phyloP scores from a whole-genome alignment of 352 stramenopile species.

The Phytophthora gonapodyides region DNA sequence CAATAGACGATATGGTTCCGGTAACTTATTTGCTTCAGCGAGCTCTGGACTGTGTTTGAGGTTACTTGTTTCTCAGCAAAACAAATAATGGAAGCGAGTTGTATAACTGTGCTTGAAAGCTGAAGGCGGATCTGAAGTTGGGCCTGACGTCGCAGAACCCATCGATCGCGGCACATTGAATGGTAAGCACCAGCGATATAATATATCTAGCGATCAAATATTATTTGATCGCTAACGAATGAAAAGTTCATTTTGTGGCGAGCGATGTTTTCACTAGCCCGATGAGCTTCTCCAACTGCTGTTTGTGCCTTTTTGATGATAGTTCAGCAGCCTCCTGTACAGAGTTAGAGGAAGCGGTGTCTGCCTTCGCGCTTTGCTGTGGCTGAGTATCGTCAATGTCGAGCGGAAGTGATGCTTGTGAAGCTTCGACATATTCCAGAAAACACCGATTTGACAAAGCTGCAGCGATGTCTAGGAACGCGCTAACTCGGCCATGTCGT shows the following conservation, averaged over 20 bases:
- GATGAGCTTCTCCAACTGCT: slow-evolving; percentile 61
- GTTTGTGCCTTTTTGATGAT: slow-evolving; percentile 37
- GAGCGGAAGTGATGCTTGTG: background rate
- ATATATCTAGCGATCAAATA: no score
- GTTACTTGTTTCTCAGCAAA: no score
- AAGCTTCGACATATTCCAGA: background rate
- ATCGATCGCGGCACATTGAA: no score
- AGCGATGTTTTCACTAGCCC: slow-evolving; percentile 51
- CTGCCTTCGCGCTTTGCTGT: slow-evolving; percentile 1
- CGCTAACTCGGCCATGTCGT: slow-evolving; percentile 10
- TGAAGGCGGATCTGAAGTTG: background rate
- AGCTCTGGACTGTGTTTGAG: no score
- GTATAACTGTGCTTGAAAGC: no score
- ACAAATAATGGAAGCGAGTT: no score
- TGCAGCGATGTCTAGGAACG: slow-evolving; percentile 23
- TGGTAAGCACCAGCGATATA: background rate
- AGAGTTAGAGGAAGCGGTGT: background rate
- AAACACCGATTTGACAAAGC: slow-evolving; percentile 10
- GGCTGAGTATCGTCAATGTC: background rate
- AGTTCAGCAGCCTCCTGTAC: background rate
- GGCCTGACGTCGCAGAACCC: background rate
- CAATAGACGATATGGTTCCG: slow-evolving; percentile 1
- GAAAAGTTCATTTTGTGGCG: background rate
- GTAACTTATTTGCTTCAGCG: background rate
- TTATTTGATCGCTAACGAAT: background rate